Evolutionary conservation across 108 stramenopile species (phyloP).

Genomic region (Cyclotella atomus): DNA sequence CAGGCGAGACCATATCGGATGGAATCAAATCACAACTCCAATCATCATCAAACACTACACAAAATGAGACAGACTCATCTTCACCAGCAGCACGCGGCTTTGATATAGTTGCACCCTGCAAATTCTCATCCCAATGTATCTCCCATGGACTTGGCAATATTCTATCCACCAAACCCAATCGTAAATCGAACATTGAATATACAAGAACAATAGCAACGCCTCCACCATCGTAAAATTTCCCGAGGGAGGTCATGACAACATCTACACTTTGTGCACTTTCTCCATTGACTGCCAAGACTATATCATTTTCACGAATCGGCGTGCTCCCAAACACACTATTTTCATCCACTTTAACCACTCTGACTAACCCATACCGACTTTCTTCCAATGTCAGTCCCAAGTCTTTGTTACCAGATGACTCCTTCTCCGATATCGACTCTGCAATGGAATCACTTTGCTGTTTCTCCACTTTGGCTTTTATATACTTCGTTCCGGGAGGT

Average conservation of each 20-base stretch:
- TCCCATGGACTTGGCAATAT: slow-evolving; percentile 20
- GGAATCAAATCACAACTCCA: slow-evolving; percentile 19
- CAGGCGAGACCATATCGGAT: neutral
- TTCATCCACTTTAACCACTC: slow-evolving; percentile 14
- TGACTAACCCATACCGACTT: slow-evolving; percentile 8
- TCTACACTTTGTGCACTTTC: slow-evolving; percentile 10
- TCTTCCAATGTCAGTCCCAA: slow-evolving; percentile 11
- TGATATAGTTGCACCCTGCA: slow-evolving; percentile 3
- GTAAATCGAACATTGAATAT: slow-evolving; percentile 32
- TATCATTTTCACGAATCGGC: slow-evolving; percentile 2
- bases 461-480: slow-evolving; percentile 13
- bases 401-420: neutral
- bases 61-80: slow-evolving; percentile 6
- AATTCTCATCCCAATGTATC: slow-evolving; percentile 8
- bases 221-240: neutral
- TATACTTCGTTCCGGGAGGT: slow-evolving; percentile 26
- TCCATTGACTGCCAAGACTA: slow-evolving; percentile 19
- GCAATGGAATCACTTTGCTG: neutral
- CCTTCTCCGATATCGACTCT: neutral
- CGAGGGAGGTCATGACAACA: neutral
- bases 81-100: neutral
- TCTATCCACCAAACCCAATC: slow-evolving; percentile 10
- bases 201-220: slow-evolving; percentile 23
- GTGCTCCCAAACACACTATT: slow-evolving; percentile 1
- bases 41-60: slow-evolving; percentile 1